These are phyloP conservation scores for Fusarium falciforme DNA, from an alignment of 2,329 filamentous ascomycete species.

Conservation along the genomic window DNA sequence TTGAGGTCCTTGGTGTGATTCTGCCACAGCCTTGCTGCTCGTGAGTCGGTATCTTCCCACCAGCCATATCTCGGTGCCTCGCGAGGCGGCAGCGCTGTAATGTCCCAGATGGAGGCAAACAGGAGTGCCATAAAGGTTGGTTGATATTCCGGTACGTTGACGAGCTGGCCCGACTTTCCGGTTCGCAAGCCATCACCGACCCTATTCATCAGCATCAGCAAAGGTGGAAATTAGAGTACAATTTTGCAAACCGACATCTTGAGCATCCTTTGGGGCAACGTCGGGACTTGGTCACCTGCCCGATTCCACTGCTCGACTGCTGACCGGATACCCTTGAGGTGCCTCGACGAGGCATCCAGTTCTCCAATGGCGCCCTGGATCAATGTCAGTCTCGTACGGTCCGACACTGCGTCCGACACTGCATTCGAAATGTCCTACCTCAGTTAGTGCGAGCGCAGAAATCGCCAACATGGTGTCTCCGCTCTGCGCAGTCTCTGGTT, in stretches of 20 bases:
- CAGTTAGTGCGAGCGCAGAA: conserved; percentile 56
- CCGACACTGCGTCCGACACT: neutral
- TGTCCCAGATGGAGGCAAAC: conserved; percentile 57
- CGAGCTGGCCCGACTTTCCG: conserved; percentile 53
- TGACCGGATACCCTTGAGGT: conserved; percentile 53
- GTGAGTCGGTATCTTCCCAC: conserved; percentile 51
- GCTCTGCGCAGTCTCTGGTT: conserved; percentile 51
- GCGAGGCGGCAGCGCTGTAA: conserved; percentile 48
- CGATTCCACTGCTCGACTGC: conserved; percentile 39
- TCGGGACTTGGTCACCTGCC: conserved; percentile 29
- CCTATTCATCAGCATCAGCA: conserved; percentile 44
- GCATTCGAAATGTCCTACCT: conserved; percentile 46
- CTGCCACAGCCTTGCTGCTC: conserved; percentile 51
- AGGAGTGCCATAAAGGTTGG: conserved; percentile 59
- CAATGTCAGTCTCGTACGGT: conserved; percentile 16
- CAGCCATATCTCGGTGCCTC: conserved; percentile 51
- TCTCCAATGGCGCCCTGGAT: conserved; percentile 56
- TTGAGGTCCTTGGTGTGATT: conserved; percentile 51
- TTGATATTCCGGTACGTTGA: conserved; percentile 56
- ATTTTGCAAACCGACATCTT: conserved; percentile 37
- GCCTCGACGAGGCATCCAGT: conserved; percentile 56
- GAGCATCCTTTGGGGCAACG: conserved; percentile 57
- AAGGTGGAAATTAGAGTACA: neutral
- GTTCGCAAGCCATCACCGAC: conserved; percentile 54
- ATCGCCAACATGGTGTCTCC: conserved; percentile 58